Conservation (phyloP, 805 yeast species). For the Kurtzmaniella fragi region DNA sequence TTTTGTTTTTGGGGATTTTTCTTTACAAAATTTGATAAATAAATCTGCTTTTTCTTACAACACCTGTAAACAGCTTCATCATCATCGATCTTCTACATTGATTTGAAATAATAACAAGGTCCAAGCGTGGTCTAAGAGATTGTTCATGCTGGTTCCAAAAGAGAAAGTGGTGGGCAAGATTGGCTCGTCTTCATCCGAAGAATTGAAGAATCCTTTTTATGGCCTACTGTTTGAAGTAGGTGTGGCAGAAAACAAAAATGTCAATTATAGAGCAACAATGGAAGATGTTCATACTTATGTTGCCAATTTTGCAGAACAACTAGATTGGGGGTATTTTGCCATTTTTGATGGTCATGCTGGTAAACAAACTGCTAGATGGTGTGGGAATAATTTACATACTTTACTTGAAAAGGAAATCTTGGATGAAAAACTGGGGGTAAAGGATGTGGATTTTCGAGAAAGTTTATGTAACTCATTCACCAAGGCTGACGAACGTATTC, state of each 20-base stretch:
- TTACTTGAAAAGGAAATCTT: slow-evolving; percentile 55
- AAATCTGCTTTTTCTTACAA: no score
- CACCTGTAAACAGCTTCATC: no score
- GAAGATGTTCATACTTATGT: slow-evolving; percentile 94
- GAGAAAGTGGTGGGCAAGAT: no score
- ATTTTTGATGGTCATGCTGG: slow-evolving; percentile 98
- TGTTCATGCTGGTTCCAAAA: no score
- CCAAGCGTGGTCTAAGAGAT: no score
- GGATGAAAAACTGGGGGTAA: slow-evolving; percentile 12
- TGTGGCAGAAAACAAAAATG: slow-evolving; percentile 84
- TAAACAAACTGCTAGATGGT: slow-evolving; percentile 86
- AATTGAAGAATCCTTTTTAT: slow-evolving; percentile 38
- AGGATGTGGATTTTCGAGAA: slow-evolving; percentile 51
- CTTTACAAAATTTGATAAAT: no score
- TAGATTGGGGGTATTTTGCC: slow-evolving; percentile 94
- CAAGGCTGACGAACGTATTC: slow-evolving; percentile 69
- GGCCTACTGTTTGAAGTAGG: slow-evolving; percentile 78
- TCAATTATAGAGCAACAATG: slow-evolving; percentile 80
- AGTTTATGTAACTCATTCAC: slow-evolving; percentile 65
- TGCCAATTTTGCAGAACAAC: slow-evolving; percentile 84
- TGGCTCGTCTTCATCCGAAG: no score
- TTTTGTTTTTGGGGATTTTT: no score
- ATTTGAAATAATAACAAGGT: no score
- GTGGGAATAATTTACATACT: slow-evolving; percentile 80
- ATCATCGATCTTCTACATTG: no score